Evolutionary conservation across 768 basidiomycete genomes (phyloP).

Genomic region (Lactifluus volemus): DNA sequence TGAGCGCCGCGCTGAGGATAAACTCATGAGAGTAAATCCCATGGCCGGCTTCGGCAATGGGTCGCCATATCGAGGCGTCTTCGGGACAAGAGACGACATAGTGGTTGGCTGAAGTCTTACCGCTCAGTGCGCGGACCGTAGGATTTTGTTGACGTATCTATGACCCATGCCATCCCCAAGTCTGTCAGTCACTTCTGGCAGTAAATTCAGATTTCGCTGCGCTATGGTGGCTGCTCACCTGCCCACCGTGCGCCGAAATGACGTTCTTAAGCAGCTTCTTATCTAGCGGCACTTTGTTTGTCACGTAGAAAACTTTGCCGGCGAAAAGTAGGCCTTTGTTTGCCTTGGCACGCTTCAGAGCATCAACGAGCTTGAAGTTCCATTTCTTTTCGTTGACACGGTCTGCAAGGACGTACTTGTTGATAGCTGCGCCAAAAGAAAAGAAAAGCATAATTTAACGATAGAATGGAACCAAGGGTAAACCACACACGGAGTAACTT

Average conservation of each 20-base stretch:
- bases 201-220: neutral
- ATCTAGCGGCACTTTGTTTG: conserved; percentile 52
- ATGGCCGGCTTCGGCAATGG: conserved; percentile 41
- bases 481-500: conserved; percentile 52
- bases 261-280: conserved; percentile 58
- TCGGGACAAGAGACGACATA: conserved; percentile 59
- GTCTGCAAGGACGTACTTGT: conserved; percentile 52
- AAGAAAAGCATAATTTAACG: neutral
- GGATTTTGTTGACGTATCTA: conserved; percentile 42
- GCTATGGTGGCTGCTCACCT: conserved; percentile 31
- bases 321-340: conserved; percentile 48
- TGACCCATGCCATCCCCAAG: neutral
- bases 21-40: conserved; percentile 65
- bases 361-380: conserved; percentile 52
- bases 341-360: conserved; percentile 49
- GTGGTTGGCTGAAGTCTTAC: conserved; percentile 34
- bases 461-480: neutral
- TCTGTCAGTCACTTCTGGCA: neutral
- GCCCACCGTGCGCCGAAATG: conserved; percentile 60
- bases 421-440: conserved; percentile 42
- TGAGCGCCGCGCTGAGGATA: conserved; percentile 52
- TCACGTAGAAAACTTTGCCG: conserved; percentile 67
- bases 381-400: conserved; percentile 55
- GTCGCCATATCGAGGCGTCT: conserved; percentile 59
- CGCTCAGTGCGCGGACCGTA: conserved; percentile 45